Evolutionary conservation across 2,329 filamentous ascomycete species (phyloP), one percentile per base, ranked within the genome.

Genomic region (Penicillium sp.): DNA sequence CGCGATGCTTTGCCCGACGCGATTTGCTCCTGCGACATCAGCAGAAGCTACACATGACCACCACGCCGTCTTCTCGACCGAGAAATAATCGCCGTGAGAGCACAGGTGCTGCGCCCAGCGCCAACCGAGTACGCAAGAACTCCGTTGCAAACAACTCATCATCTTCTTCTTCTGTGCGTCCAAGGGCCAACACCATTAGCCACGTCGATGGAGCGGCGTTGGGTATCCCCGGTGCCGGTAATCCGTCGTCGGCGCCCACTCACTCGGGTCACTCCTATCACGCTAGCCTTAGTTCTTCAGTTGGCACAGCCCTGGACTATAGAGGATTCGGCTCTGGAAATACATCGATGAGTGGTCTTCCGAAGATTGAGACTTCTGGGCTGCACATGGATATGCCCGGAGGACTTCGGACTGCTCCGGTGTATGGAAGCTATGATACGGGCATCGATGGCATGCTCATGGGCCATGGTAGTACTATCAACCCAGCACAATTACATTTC

Each of bases 21-120:
- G 93, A 99, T 71, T 74, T 99, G 59, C 80, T 99, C 47, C 77
- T 99, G 58, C 84, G 93, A 52, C 93, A 99, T 73, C 93, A 99
- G 78, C 93, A 99, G 77, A 99, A 99, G 78, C 81, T 99, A 40
- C 93, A 99, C 69, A 89, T 95, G 79, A 89, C 89, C 22, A 88
- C 89, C 11, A 90, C 90, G 0, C 88, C 93, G 5, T 90, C 90
- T 5, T 86, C 90, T 38, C 83, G 91, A 53, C 90, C 91, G 38
- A 84, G 91, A 61, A 91, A 89, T 61, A 77, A 73, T 61, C 87
- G 92, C 58, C 83, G 93, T 57, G 93, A 97, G 74, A 97, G 93
- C 70, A 87, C 80, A 5, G 89, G 87, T 46, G 82, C 86, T 53
- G 83, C 59, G 4, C 50, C 84, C 12, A 80, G 79, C 28, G 77